phyloP scores from a whole-genome alignment of 345 rosid genomes.

The Ceriops decandra region DNA sequence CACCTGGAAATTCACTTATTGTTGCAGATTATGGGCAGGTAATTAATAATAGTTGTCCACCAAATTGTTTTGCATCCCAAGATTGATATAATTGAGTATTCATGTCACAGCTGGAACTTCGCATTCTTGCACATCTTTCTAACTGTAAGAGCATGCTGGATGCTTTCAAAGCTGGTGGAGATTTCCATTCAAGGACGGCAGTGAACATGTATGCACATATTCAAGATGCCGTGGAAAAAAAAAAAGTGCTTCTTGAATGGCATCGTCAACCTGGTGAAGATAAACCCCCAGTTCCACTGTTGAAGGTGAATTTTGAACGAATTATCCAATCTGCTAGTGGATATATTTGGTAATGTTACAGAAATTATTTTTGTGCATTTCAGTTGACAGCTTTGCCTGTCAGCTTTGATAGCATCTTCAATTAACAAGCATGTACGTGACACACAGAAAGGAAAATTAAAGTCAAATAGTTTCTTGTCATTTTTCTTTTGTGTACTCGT shows the following conservation, averaged over 20 bases:
- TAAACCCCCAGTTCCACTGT: slow-evolving; percentile 85
- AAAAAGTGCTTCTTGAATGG: slow-evolving; percentile 90
- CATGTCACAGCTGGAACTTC: slow-evolving; percentile 76
- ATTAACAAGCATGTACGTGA: no score
- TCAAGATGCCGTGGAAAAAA: slow-evolving; percentile 66
- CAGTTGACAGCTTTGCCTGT: no score
- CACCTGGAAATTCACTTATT: slow-evolving; percentile 88
- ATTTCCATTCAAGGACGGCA: slow-evolving; percentile 96
- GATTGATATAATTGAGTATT: slow-evolving; percentile 26
- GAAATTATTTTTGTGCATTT: background rate
- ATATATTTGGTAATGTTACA: background rate
- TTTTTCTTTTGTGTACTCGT: no score
- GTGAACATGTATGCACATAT: slow-evolving; percentile 96
- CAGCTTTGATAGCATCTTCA: no score
- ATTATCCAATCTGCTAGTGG: background rate
- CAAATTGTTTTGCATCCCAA: slow-evolving; percentile 1
- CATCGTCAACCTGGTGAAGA: slow-evolving; percentile 87
- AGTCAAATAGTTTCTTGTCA: no score
- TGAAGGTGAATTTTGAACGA: slow-evolving; percentile 54
- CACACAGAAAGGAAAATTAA: no score
- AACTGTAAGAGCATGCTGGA: slow-evolving; percentile 92
- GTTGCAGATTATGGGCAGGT: slow-evolving; percentile 99
- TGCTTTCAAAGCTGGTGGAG: slow-evolving; percentile 97
- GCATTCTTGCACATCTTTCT: slow-evolving; percentile 95
- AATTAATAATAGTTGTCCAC: slow-evolving; percentile 22